Conservation (phyloP, 2,329 filamentous ascomycete genomes). For the Colletotrichum sp. region DNA sequence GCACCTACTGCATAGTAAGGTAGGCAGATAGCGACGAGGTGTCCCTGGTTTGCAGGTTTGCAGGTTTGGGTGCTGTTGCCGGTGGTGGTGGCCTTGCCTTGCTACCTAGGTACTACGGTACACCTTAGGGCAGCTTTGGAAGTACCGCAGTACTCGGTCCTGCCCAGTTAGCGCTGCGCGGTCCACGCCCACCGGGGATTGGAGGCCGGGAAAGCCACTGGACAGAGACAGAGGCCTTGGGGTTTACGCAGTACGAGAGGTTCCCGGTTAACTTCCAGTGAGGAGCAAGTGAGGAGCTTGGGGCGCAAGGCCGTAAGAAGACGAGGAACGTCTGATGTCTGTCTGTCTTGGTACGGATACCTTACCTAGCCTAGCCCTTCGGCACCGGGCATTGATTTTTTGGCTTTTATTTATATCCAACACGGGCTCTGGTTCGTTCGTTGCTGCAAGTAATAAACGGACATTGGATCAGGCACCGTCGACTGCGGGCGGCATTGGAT, state of each 20-base stretch:
- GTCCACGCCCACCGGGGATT: neutral
- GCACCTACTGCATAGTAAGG: neutral
- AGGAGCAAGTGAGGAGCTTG: neutral
- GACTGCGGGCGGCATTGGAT: neutral
- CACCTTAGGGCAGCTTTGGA: no score
- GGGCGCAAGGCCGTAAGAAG: neutral
- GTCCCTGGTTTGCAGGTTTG: neutral
- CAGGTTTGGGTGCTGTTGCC: neutral
- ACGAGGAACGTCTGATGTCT: neutral
- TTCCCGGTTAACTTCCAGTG: neutral
- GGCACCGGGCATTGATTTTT: neutral
- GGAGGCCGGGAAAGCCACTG: neutral
- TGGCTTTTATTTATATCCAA: neutral
- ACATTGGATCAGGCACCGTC: neutral
- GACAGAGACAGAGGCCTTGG: neutral
- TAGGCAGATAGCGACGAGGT: neutral
- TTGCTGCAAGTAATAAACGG: neutral
- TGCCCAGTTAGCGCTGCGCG: no score
- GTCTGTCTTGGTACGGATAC: neutral
- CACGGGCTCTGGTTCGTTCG: neutral
- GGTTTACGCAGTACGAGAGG: neutral
- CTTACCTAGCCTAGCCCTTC: neutral
- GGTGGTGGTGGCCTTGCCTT: neutral
- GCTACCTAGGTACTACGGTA: no score
- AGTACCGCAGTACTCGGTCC: neutral